Evolutionary conservation across 306 rosid species (phyloP), one percentile per base, ranked within the genome.

Genomic region (Mucuna pruriens): DNA sequence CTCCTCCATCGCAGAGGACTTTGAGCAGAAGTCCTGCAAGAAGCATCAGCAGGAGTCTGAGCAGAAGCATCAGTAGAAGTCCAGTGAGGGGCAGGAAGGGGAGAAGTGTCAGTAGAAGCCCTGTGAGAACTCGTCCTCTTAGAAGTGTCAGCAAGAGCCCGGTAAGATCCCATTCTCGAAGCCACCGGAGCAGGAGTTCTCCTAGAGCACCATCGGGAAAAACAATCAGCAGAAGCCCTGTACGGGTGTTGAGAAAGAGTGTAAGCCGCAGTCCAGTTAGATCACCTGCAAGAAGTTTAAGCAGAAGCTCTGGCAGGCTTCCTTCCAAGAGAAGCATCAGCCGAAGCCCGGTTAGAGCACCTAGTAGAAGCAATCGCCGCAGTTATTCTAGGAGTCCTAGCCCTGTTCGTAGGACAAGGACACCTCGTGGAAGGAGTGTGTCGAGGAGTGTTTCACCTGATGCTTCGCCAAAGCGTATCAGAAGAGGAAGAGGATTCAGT

Each of bases 401-500:
- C 79, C 97, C 97, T 54, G 83, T 85, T 15, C 98, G 87, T 3
- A 85, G 91, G 89, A 86, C 79, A 38, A 90, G 92, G 78, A 88
- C 99, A 22, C 97, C 96, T 54, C 90, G 90, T 75, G 86, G 88
- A 55, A 90, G 89, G 82, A 94, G 97, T 85, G 81, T 88, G 68
- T 95, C 99, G 3, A 91, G 92, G 87, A 95, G 99, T 75, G 90
- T 70, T 33, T 95, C 99, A 60, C 98, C 95, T 29, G 90, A 88
- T 88, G 89, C 78, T 15, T 91, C 99, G 9, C 99, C 98, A 64
- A 93, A 91, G 86, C 97, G 97, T 74, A 87, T 95, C 74, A 89
- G 97, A 81, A 91, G 98, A 87, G 99, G 99, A 48, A 92, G 98
- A 63, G 99, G 99, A 78, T 93, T 95, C 70, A 95, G 99, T 69